A percentile compares a stretch with the other conserved stretches of the same genome.
These are phyloP conservation scores for Phytophthora uliginosa DNA, from an alignment of 352 stramenopile genomes.

Conservation along the genomic window DNA sequence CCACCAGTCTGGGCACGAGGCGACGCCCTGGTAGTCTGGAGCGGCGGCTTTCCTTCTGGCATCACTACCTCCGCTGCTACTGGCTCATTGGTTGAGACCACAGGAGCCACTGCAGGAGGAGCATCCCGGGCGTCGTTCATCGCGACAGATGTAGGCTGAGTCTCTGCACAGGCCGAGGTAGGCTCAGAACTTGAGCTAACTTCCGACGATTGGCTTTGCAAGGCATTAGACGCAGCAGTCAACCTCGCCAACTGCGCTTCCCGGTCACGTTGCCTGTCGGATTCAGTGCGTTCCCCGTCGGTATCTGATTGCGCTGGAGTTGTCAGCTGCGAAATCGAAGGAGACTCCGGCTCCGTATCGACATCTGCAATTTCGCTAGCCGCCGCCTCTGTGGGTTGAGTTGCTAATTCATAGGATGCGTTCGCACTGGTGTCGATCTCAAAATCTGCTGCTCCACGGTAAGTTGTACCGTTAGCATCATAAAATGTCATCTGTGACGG, in stretches of 20 bases:
- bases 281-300: constrained; percentile 50
- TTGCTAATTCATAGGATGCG: neutral
- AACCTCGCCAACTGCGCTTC: constrained; percentile 42
- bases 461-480: constrained; percentile 74
- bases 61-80: constrained; percentile 5
- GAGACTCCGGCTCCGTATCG: constrained; percentile 69
- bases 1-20: constrained; percentile 27
- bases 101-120: neutral
- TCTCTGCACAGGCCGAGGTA: constrained; percentile 1
- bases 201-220: constrained; percentile 30
- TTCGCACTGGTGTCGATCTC: constrained; percentile 43
- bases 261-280: constrained; percentile 36
- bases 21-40: constrained; percentile 26
- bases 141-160: constrained; percentile 23
- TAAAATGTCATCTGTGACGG: constrained; percentile 70
- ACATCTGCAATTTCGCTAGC: constrained; percentile 47
- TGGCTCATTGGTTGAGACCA: neutral
- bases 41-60: constrained; percentile 29
- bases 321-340: constrained; percentile 75
- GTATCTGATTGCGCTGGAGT: constrained; percentile 76
- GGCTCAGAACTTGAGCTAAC: constrained; percentile 9
- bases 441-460: constrained; percentile 66
- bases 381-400: neutral
- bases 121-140: constrained; percentile 40
- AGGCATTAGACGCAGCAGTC: constrained; percentile 39